Conservation (phyloP, 2,329 filamentous ascomycete species). For the Calycina herbarum region DNA sequence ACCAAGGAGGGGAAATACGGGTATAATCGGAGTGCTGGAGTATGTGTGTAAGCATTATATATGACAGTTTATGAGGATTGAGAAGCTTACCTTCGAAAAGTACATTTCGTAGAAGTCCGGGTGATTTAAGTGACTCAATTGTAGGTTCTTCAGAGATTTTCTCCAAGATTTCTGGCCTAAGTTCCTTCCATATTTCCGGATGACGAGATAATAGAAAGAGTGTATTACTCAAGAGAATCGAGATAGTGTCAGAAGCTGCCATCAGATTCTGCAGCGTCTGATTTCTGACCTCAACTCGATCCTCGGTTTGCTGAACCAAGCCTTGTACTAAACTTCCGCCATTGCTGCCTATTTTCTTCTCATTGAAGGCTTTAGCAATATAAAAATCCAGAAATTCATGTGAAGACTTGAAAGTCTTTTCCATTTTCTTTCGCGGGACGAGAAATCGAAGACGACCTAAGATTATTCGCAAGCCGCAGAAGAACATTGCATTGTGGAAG, state of each 20-base stretch:
- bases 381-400: neutral
- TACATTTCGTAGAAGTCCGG: slow-evolving; percentile 1
- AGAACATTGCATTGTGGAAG: slow-evolving; percentile 3
- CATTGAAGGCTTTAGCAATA: neutral
- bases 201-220: slow-evolving; percentile 4
- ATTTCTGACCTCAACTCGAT: neutral
- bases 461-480: neutral
- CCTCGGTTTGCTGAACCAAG: neutral
- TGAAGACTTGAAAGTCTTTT: neutral
- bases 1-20: neutral
- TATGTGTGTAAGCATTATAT: neutral
- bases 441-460: slow-evolving; percentile 1
- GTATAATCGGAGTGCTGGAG: slow-evolving; percentile 1
- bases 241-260: slow-evolving; percentile 1
- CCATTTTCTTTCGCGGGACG: neutral
- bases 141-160: neutral
- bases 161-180: neutral
- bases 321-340: neutral
- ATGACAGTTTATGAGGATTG: neutral
- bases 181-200: neutral
- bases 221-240: slow-evolving; percentile 2
- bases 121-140: neutral
- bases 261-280: slow-evolving; percentile 4
- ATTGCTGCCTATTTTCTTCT: neutral
- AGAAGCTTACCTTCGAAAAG: neutral